These are phyloP conservation scores for Phlegmacium glaucopus DNA, from an alignment of 768 basidiomycete species.

Conservation along the genomic window DNA sequence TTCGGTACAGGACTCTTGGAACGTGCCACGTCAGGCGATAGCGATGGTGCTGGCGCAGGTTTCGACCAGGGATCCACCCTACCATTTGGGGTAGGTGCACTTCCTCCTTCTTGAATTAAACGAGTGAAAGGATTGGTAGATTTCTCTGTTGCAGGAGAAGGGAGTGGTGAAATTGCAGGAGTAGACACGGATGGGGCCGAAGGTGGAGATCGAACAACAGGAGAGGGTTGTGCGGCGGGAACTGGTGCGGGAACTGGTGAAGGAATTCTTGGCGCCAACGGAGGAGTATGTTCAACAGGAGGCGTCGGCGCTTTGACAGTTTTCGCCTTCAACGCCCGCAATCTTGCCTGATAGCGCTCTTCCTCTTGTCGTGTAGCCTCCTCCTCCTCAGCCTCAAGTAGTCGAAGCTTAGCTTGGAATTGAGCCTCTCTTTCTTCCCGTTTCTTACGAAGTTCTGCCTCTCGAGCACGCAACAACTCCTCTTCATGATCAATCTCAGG, in stretches of 20 bases:
- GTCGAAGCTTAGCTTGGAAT: constrained; percentile 53
- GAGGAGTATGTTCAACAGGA: constrained; percentile 4
- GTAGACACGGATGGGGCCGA: constrained; percentile 29
- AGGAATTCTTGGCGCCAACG: constrained; percentile 13
- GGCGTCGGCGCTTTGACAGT: constrained; percentile 23
- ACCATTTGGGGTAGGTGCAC: constrained; percentile 31
- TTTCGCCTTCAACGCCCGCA: constrained; percentile 30
- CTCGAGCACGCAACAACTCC: constrained; percentile 58
- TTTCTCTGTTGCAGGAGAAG: constrained; percentile 38
- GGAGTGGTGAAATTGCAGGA: constrained; percentile 22
- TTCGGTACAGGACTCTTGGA: constrained; percentile 53
- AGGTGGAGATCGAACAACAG: constrained; percentile 30
- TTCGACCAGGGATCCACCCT: constrained; percentile 72
- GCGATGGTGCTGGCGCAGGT: constrained; percentile 30
- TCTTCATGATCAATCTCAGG: constrained; percentile 78
- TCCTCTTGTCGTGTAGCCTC: constrained; percentile 50
- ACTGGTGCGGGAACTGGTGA: constrained; percentile 22
- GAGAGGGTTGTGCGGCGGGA: constrained; percentile 35
- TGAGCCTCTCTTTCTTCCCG: constrained; percentile 56
- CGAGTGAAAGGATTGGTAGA: constrained; percentile 80
- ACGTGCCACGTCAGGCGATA: constrained; percentile 34
- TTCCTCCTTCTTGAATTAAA: constrained; percentile 47
- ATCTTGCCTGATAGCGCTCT: constrained; percentile 32
- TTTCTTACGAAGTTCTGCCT: constrained; percentile 69
- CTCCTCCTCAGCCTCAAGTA: constrained; percentile 56